A percentile compares a stretch with the other conserved stretches of the same genome.
Evolutionary conservation across 2,329 filamentous ascomycete genomes (phyloP).

Genomic region (Eutypella sp.): DNA sequence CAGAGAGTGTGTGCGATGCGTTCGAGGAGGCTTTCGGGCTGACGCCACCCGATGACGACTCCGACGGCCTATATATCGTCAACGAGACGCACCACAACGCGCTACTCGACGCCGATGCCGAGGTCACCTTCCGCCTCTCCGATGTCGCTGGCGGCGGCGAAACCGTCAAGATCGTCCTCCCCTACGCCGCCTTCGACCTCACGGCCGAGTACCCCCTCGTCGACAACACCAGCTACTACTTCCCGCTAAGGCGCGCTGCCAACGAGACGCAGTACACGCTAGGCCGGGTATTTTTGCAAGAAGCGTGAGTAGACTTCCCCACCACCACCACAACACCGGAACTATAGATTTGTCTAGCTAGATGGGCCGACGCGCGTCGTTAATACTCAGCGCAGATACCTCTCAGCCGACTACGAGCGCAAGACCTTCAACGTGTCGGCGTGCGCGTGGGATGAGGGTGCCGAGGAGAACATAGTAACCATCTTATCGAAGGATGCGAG

Average conservation of each 20-base stretch:
- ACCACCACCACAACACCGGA: not conserved
- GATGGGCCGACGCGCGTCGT: not conserved
- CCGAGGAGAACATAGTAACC: conserved; percentile 26
- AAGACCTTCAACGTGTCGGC: conserved; percentile 34
- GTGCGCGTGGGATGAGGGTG: conserved; percentile 30
- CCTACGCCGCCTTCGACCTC: conserved; percentile 29
- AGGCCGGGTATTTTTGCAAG: conserved; percentile 30
- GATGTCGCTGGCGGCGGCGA: conserved; percentile 28
- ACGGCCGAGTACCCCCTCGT: conserved; percentile 25
- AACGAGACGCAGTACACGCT: conserved; percentile 30
- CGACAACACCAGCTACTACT: conserved; percentile 25
- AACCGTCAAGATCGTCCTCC: conserved; percentile 25
- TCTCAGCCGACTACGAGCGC: conserved; percentile 36
- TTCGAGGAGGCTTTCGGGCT: conserved; percentile 30
- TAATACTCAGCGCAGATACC: conserved; percentile 21
- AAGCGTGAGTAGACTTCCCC: conserved; percentile 22
- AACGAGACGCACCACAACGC: conserved; percentile 29
- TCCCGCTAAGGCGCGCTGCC: conserved; percentile 29
- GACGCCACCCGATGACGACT: conserved; percentile 21
- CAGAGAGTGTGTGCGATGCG: conserved; percentile 24
- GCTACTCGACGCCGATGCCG: conserved; percentile 25
- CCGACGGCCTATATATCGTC: conserved; percentile 27
- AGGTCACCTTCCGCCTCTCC: conserved; percentile 29
- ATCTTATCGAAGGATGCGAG: conserved; percentile 19
- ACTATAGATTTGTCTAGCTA: not conserved